Conservation (phyloP, 495 filamentous ascomycete genomes). For the Penicillium taxi region DNA sequence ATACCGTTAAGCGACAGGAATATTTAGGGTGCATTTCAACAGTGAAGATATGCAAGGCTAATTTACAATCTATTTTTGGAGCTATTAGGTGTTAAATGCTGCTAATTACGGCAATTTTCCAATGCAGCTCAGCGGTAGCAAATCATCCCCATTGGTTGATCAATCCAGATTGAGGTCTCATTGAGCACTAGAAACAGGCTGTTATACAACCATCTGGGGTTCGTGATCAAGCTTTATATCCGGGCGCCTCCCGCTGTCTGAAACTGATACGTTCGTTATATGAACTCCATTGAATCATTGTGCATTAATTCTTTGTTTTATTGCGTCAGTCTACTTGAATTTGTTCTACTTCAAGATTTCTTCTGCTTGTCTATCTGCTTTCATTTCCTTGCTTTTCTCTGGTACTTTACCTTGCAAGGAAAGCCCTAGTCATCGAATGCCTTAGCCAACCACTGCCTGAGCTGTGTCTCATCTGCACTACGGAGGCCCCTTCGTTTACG, state of each 20-base stretch:
- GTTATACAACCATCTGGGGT: neutral
- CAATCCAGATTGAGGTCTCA: conserved; percentile 5
- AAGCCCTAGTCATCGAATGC: too few species aligned
- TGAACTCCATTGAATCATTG: neutral
- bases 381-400: too few species aligned
- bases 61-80: conserved; percentile 21
- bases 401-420: too few species aligned
- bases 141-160: conserved; percentile 10
- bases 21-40: conserved; percentile 9
- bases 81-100: conserved; percentile 1
- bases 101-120: conserved; percentile 19
- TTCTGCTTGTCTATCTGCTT: too few species aligned
- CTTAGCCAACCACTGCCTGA: too few species aligned
- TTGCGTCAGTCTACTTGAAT: too few species aligned
- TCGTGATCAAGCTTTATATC: conserved; percentile 26
- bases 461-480: conserved; percentile 17
- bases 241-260: conserved; percentile 14
- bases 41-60: conserved; percentile 4
- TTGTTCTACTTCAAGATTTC: too few species aligned
- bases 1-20: conserved; percentile 12
- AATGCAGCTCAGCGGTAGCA: conserved; percentile 18
- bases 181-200: conserved; percentile 1
- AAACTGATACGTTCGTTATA: conserved; percentile 1
- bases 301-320: too few species aligned
- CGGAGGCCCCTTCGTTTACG: conserved; percentile 1